These are phyloP conservation scores for Skeletonema tropicum DNA, from an alignment of 108 stramenopile genomes.

Conservation along the genomic window DNA sequence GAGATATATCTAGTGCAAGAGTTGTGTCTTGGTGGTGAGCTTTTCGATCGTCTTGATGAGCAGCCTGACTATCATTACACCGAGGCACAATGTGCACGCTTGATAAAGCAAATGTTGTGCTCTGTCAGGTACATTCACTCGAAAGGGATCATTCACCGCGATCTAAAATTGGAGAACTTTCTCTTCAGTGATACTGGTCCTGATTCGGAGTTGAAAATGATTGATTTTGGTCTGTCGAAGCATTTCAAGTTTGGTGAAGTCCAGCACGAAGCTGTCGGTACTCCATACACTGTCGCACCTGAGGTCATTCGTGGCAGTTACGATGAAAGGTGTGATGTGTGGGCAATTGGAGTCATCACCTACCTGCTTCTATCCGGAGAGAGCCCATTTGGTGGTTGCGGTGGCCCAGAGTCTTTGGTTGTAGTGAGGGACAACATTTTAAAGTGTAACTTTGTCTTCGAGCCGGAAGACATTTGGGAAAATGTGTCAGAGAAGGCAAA, in stretches of 20 bases:
- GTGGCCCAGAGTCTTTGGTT: conserved; percentile 64
- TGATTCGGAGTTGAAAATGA: conserved; percentile 76
- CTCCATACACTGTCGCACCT: conserved; percentile 89
- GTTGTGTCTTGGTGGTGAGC: conserved; percentile 95
- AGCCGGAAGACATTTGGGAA: conserved; percentile 78
- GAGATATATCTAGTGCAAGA: conserved; percentile 98
- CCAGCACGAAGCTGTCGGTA: conserved; percentile 81
- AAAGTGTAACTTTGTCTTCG: conserved; percentile 55
- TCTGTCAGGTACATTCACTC: conserved; percentile 40
- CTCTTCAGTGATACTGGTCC: conserved; percentile 31
- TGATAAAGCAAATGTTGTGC: conserved; percentile 28
- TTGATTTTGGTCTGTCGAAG: conserved; percentile 91
- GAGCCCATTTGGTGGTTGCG: conserved; percentile 87
- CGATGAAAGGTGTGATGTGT: conserved; percentile 81
- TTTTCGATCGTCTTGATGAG: conserved; percentile 95
- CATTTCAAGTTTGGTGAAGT: conserved; percentile 77
- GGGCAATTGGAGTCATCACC: conserved; percentile 84
- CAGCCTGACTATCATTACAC: conserved; percentile 54
- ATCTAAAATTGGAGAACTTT: conserved; percentile 45
- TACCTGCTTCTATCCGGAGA: conserved; percentile 86
- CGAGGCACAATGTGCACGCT: conserved; percentile 25
- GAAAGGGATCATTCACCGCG: conserved; percentile 38
- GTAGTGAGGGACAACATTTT: conserved; percentile 67
- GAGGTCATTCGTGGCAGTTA: conserved; percentile 87
- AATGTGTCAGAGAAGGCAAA: conserved; percentile 71